phyloP scores from a whole-genome alignment of 306 rosid genomes.

The Cucumis melo region DNA sequence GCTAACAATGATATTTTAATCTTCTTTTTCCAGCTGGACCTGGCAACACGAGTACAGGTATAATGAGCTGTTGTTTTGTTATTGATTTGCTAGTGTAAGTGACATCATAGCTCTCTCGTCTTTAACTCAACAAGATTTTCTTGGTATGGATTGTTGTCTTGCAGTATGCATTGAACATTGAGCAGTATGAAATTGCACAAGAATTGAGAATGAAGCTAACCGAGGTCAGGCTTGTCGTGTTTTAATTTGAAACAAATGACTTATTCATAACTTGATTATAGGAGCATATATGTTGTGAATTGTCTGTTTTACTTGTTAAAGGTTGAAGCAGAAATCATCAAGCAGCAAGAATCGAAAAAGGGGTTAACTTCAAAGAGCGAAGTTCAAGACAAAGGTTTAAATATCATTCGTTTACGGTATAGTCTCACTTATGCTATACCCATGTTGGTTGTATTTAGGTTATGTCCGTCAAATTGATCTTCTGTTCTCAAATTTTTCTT shows the following conservation, averaged over 20 bases:
- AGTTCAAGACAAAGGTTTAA: slow-evolving; percentile 78
- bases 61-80: not conserved
- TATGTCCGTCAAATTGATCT: slow-evolving; percentile 7
- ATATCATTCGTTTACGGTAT: slow-evolving; percentile 58
- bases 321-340: slow-evolving; percentile 79
- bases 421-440: slow-evolving; percentile 10
- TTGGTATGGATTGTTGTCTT: slow-evolving; percentile 16
- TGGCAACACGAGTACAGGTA: slow-evolving; percentile 94
- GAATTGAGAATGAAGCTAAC: slow-evolving; percentile 76
- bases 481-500: not conserved
- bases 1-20: slow-evolving; percentile 79
- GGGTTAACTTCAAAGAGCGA: slow-evolving; percentile 76
- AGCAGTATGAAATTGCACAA: slow-evolving; percentile 76
- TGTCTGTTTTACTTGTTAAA: slow-evolving; percentile 1
- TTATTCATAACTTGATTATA: not conserved
- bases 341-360: slow-evolving; percentile 63
- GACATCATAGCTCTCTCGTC: not conserved
- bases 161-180: slow-evolving; percentile 77
- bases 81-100: not conserved
- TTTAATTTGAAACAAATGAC: not conserved
- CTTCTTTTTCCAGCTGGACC: slow-evolving; percentile 80
- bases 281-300: not conserved
- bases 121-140: not conserved
- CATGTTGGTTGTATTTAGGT: slow-evolving; percentile 7
- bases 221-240: slow-evolving; percentile 44